Base-by-base conservation (phyloP, 495 filamentous ascomycete genomes). In the Neurospora sp. region DNA sequence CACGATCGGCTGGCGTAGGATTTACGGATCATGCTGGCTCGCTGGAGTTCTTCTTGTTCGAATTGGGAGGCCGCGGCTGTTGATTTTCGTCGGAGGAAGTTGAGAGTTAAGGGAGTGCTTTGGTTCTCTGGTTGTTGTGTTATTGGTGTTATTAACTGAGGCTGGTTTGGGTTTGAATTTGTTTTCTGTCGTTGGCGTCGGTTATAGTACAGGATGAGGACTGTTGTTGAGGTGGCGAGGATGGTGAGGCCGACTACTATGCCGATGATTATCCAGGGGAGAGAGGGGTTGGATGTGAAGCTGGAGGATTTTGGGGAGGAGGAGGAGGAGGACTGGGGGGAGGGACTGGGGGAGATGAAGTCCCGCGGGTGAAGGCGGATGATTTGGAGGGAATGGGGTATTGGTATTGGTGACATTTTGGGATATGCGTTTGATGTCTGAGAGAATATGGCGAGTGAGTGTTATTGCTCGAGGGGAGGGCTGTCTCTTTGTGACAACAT, bases 1-100 rank as follows among this genome's bases (percentile, higher is more conserved):
- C 78, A 81, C 0, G 79, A 80, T 35, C 85, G 81, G 18, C 74
- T 82, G 23, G 83, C 83, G 1, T 86, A 76, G 0, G 85, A 86
- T 74, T 86, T 86, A 37, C 83, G 80, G 71, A 86, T 86, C 77
- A 86, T 85, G 69, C 73, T 76, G 11, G 74, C 77, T 20, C 85
- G 75, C 72, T 84, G 81, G 23, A 76, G 71, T 44, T 86, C 84
- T 59, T 85, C 80, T 54, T 81, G 77, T 23, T 76, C 76, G 8
- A 70, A 62, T 46, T 73, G 75, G 9, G 83, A 77, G 11, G 69
- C 39, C 12, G 72, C 44, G 9, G 44, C 4, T 54, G 72, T 75
- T 82, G 75, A 80, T 71, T 70, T 78, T 83, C 40, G 74, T 71
- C 69, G 73, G 39, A 27, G 11, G 11, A 54, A 59, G 20, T 20